These are phyloP conservation scores for Sporothrix phasma DNA, from an alignment of 2,329 filamentous ascomycete species.

Conservation along the genomic window DNA sequence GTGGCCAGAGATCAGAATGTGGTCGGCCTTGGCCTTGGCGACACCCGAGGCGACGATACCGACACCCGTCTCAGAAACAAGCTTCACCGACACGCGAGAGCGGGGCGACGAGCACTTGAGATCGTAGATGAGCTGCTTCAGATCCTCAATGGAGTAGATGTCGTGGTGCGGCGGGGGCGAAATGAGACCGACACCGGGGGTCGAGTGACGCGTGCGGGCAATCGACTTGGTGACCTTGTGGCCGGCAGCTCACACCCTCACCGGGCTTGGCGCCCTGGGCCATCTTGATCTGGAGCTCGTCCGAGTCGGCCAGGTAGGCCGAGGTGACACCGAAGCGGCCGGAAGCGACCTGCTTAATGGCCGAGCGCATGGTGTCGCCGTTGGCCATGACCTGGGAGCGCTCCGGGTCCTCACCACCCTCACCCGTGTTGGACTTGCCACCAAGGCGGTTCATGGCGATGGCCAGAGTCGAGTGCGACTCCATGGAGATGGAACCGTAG, in stretches of 20 bases:
- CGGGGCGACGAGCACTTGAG: constrained; percentile 93
- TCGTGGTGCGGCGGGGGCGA: constrained; percentile 95
- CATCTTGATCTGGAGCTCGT: constrained; percentile 99
- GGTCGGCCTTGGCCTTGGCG: constrained; percentile 92
- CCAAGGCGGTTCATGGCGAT: constrained; percentile 95
- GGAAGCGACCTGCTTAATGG: constrained; percentile 95
- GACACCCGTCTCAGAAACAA: constrained; percentile 93
- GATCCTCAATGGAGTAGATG: constrained; percentile 95
- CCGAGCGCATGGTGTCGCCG: constrained; percentile 92
- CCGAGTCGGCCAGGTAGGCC: constrained; percentile 86
- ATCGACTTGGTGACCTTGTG: constrained; percentile 95
- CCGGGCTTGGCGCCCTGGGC: constrained; percentile 96
- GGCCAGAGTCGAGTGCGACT: constrained; percentile 89
- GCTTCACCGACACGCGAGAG: constrained; percentile 87
- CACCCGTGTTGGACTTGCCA: constrained; percentile 94
- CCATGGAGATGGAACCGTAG: constrained; percentile 97
- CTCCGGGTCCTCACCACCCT: constrained; percentile 93
- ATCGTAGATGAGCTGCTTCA: constrained; percentile 97
- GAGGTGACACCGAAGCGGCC: constrained; percentile 94
- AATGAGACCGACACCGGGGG: constrained; percentile 89
- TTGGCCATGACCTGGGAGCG: constrained; percentile 78
- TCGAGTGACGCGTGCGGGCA: constrained; percentile 89
- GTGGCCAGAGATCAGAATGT: constrained; percentile 93
- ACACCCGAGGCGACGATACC: constrained; percentile 97
- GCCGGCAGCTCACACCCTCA: constrained; percentile 92